Evolutionary conservation across 805 yeast species (phyloP), one percentile per base, ranked within the genome.

Genomic region (Candida ponderosae): DNA sequence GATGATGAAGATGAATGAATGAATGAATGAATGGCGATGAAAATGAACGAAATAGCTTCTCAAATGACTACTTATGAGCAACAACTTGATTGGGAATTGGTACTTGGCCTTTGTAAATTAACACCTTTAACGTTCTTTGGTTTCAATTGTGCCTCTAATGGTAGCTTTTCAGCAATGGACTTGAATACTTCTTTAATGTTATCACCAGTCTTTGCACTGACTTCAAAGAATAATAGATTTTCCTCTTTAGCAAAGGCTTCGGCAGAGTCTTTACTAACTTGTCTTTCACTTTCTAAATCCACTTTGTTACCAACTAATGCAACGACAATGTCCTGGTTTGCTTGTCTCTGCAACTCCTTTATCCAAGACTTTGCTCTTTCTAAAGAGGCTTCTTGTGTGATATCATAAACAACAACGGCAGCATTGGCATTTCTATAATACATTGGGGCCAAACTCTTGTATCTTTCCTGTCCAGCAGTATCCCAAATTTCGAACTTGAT

Each of bases 401-500:
- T 75, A 54, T 83, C 94, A 52, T 76, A 83, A 3, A 82, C 90
- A 15, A 85, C 81, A 30, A 83, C 59, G 0, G 94, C 93, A 27
- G 86, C 82, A 56, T 83, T 81, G 20, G 89, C 83, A 51, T 81
- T 81, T 47, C 94, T 59, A 56, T 83, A 83, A 59, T 83, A 83
- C 88, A 83, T 83, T 23, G 90, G 88, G 4, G 90, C 85, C 45
- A 83, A 62, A 0, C 86, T 76, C 44, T 81, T 71, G 51, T 82
- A 83, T 39, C 94, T 62, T 50, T 83, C 93, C 56, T 83, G 93
- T 6, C 94, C 93, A 0, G 90, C 89, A 2, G 90, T 82, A 53
- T 83, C 94, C 94, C 93, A 83, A 36, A 83, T 81, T 53, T 83
- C 93, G 46, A 81, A 74, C 54, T 81, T 81, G 31, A 82, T 72